phyloP scores from a whole-genome alignment of 2,329 filamentous ascomycete species.

The Fusarium torreyae region DNA sequence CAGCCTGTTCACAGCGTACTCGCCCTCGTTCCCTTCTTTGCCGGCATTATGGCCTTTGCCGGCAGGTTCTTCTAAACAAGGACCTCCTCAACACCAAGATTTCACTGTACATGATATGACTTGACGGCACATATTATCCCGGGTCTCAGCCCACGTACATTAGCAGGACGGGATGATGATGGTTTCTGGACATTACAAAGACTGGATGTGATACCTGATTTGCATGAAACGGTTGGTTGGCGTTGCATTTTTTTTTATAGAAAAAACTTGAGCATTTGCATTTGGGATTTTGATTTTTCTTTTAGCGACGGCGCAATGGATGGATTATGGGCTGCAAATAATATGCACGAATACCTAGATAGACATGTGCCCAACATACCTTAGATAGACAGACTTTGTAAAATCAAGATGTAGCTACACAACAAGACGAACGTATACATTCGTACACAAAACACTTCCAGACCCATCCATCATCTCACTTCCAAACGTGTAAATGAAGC shows the following conservation, averaged over 20 bases:
- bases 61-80: conserved; percentile 41
- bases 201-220: conserved; percentile 22
- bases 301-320: conserved; percentile 40
- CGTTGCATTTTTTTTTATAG: conserved; percentile 13
- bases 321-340: conserved; percentile 11
- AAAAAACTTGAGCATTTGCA: conserved; percentile 18
- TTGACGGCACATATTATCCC: conserved; percentile 5
- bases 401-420: conserved; percentile 3
- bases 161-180: conserved; percentile 4
- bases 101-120: conserved; percentile 28
- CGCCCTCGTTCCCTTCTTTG: conserved; percentile 48
- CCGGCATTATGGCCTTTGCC: conserved; percentile 47
- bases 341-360: conserved; percentile 20
- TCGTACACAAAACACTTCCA: background rate
- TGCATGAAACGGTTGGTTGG: conserved; percentile 26
- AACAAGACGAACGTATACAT: background rate
- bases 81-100: background rate
- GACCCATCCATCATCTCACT: no score
- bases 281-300: conserved; percentile 9
- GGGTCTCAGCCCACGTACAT: conserved; percentile 9
- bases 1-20: conserved; percentile 45
- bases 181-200: conserved; percentile 6
- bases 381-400: conserved; percentile 24
- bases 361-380: conserved; percentile 13
- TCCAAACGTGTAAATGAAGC: no score